phyloP scores from a whole-genome alignment of 108 stramenopile species.

The Nitzschia putrida region DNA sequence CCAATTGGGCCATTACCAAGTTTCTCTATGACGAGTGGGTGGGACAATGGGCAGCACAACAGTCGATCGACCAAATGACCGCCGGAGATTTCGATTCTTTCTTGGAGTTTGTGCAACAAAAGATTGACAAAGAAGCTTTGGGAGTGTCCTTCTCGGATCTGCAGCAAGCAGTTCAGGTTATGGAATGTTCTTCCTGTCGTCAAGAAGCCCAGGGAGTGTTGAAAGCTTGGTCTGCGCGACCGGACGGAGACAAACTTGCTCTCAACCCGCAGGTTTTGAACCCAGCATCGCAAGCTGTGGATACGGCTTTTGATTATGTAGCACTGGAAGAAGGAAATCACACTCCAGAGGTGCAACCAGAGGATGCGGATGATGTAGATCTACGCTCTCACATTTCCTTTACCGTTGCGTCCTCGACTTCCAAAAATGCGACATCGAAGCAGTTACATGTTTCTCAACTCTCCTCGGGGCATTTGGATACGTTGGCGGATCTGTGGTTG shows the following conservation, averaged over 20 bases:
- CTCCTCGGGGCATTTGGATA: slow-evolving; percentile 23
- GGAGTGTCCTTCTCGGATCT: slow-evolving; percentile 15
- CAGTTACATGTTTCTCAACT: slow-evolving; percentile 14
- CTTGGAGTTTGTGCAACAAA: slow-evolving; percentile 20
- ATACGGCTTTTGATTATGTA: slow-evolving; percentile 44
- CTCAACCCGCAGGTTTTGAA: slow-evolving; percentile 20
- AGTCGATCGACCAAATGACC: neutral
- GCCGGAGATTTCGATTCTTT: slow-evolving; percentile 23
- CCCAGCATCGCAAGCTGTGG: slow-evolving; percentile 8
- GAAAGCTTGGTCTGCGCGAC: slow-evolving; percentile 1
- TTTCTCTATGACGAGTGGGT: slow-evolving; percentile 31
- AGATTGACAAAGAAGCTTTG: slow-evolving; percentile 3
- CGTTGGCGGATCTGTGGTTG: slow-evolving; percentile 27
- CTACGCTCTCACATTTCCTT: slow-evolving; percentile 10
- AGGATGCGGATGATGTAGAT: slow-evolving; percentile 18
- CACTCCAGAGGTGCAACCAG: slow-evolving; percentile 2
- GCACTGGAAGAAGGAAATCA: slow-evolving; percentile 42
- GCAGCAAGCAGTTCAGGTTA: neutral
- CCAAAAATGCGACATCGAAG: slow-evolving; percentile 1
- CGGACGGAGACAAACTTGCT: neutral
- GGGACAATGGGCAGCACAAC: slow-evolving; percentile 5
- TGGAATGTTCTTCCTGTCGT: slow-evolving; percentile 24
- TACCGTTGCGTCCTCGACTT: neutral
- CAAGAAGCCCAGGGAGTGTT: slow-evolving; percentile 18
- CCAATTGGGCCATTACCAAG: slow-evolving; percentile 20